Conservation (phyloP, 2,329 filamentous ascomycete genomes). For the Paracamarosporium sp. region DNA sequence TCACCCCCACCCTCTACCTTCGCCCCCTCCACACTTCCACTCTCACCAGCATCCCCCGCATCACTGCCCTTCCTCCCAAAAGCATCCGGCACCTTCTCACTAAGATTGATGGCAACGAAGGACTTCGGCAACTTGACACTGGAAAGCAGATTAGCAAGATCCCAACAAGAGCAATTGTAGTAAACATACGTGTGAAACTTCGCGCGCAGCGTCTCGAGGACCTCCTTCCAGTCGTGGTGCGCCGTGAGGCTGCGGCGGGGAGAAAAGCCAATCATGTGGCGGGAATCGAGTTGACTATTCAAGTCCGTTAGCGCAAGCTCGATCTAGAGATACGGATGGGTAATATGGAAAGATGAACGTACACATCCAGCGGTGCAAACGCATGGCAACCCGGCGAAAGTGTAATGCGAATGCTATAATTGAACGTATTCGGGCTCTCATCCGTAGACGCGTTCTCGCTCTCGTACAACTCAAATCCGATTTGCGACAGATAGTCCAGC, state of each 20-base stretch:
- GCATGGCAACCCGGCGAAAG: constrained; percentile 96
- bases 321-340: neutral
- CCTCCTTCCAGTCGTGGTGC: constrained; percentile 93
- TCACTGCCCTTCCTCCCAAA: constrained; percentile 38
- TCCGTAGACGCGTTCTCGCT: constrained; percentile 73
- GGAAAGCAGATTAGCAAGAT: constrained; percentile 9
- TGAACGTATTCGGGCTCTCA: constrained; percentile 74
- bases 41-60: constrained; percentile 21
- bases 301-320: constrained; percentile 19
- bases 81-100: constrained; percentile 56
- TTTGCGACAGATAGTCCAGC: constrained; percentile 95
- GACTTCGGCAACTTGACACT: constrained; percentile 59
- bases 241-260: constrained; percentile 88
- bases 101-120: constrained; percentile 59
- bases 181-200: constrained; percentile 90
- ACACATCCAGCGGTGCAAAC: constrained; percentile 91
- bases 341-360: constrained; percentile 19
- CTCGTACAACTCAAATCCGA: constrained; percentile 98
- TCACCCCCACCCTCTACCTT: neutral
- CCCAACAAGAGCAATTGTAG: neutral
- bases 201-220: constrained; percentile 92
- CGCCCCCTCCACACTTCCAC: constrained; percentile 9
- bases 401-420: constrained; percentile 95
- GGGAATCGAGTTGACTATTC: constrained; percentile 82
- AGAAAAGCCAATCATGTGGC: constrained; percentile 94